Conservation (phyloP, 495 filamentous ascomycete species). For the Penicillium ochrochloron region DNA sequence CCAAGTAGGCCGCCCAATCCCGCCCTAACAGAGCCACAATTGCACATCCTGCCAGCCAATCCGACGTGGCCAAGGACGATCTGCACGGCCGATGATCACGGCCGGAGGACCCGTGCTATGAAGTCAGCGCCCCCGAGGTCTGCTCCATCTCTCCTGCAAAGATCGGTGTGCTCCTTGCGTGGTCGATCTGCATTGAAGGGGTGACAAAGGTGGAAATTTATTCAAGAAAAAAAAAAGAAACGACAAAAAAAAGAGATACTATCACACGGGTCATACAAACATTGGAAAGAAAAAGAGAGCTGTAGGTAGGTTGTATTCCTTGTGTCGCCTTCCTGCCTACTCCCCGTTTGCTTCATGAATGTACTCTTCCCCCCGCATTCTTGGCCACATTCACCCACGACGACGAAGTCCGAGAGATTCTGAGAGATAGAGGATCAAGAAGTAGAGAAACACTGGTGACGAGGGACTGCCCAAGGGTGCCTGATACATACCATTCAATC, state of each 20-base stretch:
- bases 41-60: slow-evolving; percentile 21
- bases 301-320: slow-evolving; percentile 19
- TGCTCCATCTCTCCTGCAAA: slow-evolving; percentile 29
- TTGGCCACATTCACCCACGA: slow-evolving; percentile 3
- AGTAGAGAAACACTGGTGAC: background rate
- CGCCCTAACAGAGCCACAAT: slow-evolving; percentile 19
- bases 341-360: background rate
- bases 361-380: slow-evolving; percentile 6
- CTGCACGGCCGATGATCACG: slow-evolving; percentile 34
- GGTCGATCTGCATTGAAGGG: slow-evolving; percentile 24
- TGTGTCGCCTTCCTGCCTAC: slow-evolving; percentile 11
- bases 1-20: slow-evolving; percentile 8
- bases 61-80: slow-evolving; percentile 21
- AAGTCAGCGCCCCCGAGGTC: slow-evolving; percentile 32
- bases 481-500: slow-evolving; percentile 1
- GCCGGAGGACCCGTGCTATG: slow-evolving; percentile 33
- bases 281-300: slow-evolving; percentile 14
- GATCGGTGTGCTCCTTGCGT: slow-evolving; percentile 32
- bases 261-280: slow-evolving; percentile 13
- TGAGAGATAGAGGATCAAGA: background rate
- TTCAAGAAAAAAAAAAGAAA: slow-evolving; percentile 10
- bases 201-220: slow-evolving; percentile 20
- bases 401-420: background rate
- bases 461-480: background rate
- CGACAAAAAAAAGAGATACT: slow-evolving; percentile 10